Percentiles rank a stretch among this genome's conserved stretches.
Conservation (phyloP, 257 asterid genomes). For the Plantago major region DNA sequence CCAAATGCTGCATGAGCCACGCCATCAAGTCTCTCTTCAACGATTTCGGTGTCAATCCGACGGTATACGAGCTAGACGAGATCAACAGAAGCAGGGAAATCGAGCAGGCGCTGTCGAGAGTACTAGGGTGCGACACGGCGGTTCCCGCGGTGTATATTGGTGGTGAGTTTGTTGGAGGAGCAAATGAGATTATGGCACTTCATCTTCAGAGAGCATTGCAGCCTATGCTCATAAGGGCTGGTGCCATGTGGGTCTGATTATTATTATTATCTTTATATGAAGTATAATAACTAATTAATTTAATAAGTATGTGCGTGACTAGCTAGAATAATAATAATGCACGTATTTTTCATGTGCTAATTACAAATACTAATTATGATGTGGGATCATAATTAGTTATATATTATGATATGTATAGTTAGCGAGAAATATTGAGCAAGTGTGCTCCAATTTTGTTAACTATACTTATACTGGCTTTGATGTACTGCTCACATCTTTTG, state of each 20-base stretch:
- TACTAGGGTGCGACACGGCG: constrained; percentile 44
- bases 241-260: constrained; percentile 66
- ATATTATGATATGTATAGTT: too few relatives aligned
- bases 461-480: constrained; percentile 23
- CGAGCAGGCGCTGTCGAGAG: constrained; percentile 52
- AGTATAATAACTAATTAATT: too few relatives aligned
- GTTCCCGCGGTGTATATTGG: constrained; percentile 73
- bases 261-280: too few relatives aligned
- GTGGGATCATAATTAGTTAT: too few relatives aligned
- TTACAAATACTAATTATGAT: background rate
- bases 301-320: too few relatives aligned
- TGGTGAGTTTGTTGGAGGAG: constrained; percentile 66
- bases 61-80: constrained; percentile 69
- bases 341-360: background rate
- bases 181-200: constrained; percentile 69
- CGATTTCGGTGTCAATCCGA: constrained; percentile 61
- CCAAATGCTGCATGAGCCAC: constrained; percentile 63
- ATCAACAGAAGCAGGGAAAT: constrained; percentile 54
- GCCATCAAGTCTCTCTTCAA: constrained; percentile 53
- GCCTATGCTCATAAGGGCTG: constrained; percentile 72
- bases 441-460: constrained; percentile 31
- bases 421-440: constrained; percentile 21
- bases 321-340: background rate
- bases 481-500: constrained; percentile 3
- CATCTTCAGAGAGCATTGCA: constrained; percentile 57